Evolutionary conservation across 371 early-diverging fungal genomes (phyloP).

Genomic region (Mortierella sp.): DNA sequence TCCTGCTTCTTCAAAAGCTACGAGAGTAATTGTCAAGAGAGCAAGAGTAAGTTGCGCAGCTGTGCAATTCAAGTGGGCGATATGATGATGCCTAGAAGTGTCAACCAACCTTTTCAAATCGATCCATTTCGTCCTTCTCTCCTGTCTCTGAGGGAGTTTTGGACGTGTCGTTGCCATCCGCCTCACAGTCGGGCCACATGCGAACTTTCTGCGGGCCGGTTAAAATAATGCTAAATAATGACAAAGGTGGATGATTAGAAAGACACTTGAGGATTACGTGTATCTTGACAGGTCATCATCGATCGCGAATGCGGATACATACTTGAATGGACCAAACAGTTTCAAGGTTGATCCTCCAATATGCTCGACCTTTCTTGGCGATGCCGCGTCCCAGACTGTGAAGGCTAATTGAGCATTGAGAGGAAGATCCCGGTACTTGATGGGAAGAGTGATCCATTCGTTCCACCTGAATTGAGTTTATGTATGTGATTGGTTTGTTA

Average conservation of each 20-base stretch:
- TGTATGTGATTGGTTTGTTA: neutral
- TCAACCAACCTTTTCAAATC: slow-evolving; percentile 81
- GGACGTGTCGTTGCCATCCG: slow-evolving; percentile 71
- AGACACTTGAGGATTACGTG: neutral
- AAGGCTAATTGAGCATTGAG: slow-evolving; percentile 79
- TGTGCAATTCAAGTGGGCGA: neutral
- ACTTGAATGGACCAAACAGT: slow-evolving; percentile 87
- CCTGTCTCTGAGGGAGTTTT: slow-evolving; percentile 75
- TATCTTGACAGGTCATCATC: neutral
- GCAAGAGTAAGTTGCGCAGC: neutral
- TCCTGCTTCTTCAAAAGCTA: slow-evolving; percentile 88
- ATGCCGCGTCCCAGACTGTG: slow-evolving; percentile 86
- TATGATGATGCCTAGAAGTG: neutral
- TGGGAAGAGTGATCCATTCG: slow-evolving; percentile 93
- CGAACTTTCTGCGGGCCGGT: slow-evolving; percentile 87
- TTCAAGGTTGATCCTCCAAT: slow-evolving; percentile 84
- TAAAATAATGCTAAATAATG: slow-evolving; percentile 73
- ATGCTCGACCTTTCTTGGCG: slow-evolving; percentile 80
- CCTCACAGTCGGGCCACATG: slow-evolving; percentile 78
- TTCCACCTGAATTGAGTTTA: slow-evolving; percentile 79
- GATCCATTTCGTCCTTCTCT: slow-evolving; percentile 81
- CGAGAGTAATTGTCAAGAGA: neutral
- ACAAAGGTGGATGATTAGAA: neutral
- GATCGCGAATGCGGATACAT: slow-evolving; percentile 21
- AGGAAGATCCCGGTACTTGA: slow-evolving; percentile 90